Percentiles rank a stretch among this genome's conserved stretches.
Evolutionary conservation across 306 rosid genomes (phyloP).

Genomic region (Hylodesmum podocarpum): DNA sequence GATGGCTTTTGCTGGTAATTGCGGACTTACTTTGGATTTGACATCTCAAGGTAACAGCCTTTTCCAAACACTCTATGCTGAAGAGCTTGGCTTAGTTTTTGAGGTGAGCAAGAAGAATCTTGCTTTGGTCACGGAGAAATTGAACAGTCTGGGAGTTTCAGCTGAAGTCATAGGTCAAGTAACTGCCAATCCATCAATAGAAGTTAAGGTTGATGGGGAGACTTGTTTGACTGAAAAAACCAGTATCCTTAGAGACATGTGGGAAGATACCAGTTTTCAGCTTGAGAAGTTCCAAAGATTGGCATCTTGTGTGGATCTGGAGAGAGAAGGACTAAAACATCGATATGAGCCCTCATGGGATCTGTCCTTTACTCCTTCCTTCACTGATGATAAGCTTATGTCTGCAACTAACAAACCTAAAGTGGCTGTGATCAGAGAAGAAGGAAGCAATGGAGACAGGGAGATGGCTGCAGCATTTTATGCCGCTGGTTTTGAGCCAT

Average conservation of each 20-base stretch:
- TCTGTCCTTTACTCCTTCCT: constrained; percentile 67
- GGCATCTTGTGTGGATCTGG: constrained; percentile 77
- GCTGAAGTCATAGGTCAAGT: constrained; percentile 69
- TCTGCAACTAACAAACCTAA: constrained; percentile 60
- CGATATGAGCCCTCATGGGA: constrained; percentile 75
- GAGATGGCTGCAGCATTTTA: constrained; percentile 95
- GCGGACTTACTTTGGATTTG: constrained; percentile 63
- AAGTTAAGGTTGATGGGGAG: constrained; percentile 65
- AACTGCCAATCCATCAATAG: constrained; percentile 48
- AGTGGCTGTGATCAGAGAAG: constrained; percentile 90
- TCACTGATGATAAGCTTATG: constrained; percentile 61
- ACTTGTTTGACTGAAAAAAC: constrained; percentile 60
- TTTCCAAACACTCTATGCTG: constrained; percentile 71
- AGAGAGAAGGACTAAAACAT: constrained; percentile 74
- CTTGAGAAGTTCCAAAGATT: constrained; percentile 72
- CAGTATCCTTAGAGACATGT: constrained; percentile 64
- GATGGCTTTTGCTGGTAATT: constrained; percentile 93
- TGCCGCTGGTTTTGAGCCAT: constrained; percentile 80
- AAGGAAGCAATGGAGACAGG: constrained; percentile 94
- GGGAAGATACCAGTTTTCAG: constrained; percentile 87
- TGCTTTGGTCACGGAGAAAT: constrained; percentile 46
- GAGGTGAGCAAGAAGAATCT: constrained; percentile 75
- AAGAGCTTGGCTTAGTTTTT: constrained; percentile 82
- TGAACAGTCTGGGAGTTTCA: constrained; percentile 48
- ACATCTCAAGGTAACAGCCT: constrained; percentile 59